Percentiles rank a stretch among this genome's conserved stretches.
Evolutionary conservation across 2,329 filamentous ascomycete species (phyloP).

Genomic region (Aspergillus ruber): DNA sequence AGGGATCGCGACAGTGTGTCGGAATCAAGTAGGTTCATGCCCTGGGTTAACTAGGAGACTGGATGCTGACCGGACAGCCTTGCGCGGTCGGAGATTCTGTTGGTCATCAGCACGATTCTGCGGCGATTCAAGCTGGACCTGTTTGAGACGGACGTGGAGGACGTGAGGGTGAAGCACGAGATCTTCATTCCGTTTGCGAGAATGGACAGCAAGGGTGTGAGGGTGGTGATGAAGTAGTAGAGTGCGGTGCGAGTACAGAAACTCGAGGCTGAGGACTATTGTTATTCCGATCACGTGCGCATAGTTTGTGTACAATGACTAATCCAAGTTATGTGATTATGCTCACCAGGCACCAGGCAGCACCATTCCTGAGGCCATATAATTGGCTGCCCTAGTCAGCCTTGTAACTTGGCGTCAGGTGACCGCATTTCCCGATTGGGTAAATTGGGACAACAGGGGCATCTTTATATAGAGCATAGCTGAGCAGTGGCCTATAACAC

Average conservation of each 20-base stretch:
- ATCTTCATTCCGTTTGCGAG: conserved; percentile 14
- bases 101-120: conserved; percentile 23
- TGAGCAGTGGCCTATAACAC: too few species aligned
- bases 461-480: too few species aligned
- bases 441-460: too few species aligned
- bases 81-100: conserved; percentile 27
- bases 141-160: conserved; percentile 25
- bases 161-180: conserved; percentile 22
- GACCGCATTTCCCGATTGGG: too few species aligned
- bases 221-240: conserved; percentile 9
- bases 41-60: background rate
- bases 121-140: conserved; percentile 25
- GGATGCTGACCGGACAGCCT: conserved; percentile 14
- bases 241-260: background rate
- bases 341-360: background rate
- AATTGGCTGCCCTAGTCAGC: background rate
- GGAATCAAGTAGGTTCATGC: conserved; percentile 34
- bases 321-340: background rate
- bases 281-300: background rate
- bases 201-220: conserved; percentile 13
- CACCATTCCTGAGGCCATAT: background rate
- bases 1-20: conserved; percentile 41
- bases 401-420: background rate
- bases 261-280: background rate
- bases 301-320: background rate